Evolutionary conservation across 129 eudicot genomes (phyloP).

Genomic region (Sambucus nigra): DNA sequence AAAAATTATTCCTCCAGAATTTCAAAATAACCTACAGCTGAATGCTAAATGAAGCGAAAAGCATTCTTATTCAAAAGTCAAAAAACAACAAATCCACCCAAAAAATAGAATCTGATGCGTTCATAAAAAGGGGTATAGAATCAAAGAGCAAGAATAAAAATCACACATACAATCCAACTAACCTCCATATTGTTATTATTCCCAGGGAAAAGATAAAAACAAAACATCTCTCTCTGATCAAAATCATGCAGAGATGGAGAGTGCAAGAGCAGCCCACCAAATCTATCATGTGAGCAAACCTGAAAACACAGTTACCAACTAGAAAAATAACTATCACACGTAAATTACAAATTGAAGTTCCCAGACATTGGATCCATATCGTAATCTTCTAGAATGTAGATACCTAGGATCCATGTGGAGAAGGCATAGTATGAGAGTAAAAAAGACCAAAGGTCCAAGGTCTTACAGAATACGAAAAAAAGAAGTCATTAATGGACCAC

Average conservation of each 20-base stretch:
- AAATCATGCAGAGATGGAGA: conserved; percentile 48
- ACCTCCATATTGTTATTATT: conserved; percentile 38
- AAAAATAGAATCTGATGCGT: neutral
- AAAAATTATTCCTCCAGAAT: neutral
- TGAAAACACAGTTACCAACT: conserved; percentile 13
- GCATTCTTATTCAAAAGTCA: neutral
- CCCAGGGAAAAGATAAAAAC: conserved; percentile 64
- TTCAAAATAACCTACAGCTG: neutral
- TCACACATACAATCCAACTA: conserved; percentile 2
- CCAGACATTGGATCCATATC: neutral
- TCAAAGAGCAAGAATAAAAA: neutral
- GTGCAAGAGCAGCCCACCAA: conserved; percentile 52
- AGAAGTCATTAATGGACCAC: conserved; percentile 65
- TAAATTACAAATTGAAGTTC: neutral
- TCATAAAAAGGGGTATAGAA: neutral
- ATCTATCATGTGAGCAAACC: conserved; percentile 60
- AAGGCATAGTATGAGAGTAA: neutral
- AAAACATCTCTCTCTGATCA: conserved; percentile 79
- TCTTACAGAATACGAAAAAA: conserved; percentile 70
- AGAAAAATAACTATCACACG: conserved; percentile 1
- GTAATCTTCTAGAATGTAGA: neutral
- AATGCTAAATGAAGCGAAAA: neutral
- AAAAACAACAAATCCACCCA: neutral
- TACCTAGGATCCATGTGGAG: neutral
- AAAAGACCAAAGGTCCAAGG: conserved; percentile 1